Evolutionary conservation across 768 basidiomycete genomes (phyloP), one percentile per base, ranked within the genome.

Genomic region (Mycena indigotica): DNA sequence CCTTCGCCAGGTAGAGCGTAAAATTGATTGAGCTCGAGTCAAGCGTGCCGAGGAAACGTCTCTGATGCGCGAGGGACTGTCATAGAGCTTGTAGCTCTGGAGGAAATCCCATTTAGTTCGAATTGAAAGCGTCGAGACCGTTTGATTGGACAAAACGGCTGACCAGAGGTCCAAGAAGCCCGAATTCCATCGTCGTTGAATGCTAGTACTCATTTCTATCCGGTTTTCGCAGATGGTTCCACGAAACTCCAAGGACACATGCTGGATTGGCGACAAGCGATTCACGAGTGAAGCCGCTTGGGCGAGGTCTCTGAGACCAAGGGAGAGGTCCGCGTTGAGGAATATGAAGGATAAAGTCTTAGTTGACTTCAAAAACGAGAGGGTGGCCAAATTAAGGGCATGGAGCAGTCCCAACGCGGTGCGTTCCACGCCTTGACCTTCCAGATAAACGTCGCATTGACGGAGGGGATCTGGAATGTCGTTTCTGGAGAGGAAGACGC

Each of bases 91-190:
- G 52, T 53, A 53, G 46, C 28, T 28, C 40, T 53, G 52, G 2
- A 44, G 12, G 28, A 53, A 53, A 44, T 41, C 52, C 52, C 52
- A 41, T 26, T 40, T 41, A 10, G 52, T 44, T 2, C 52, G 52
- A 26, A 53, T 17, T 16, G 38, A 25, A 16, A 53, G 17, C 23
- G 38, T 25, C 3, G 40, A 23, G 38, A 44, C 52, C 16, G 52
- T 35, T 12, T 21, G 12, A n/a, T 44, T 53, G 17, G 21, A 13
- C 21, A 53, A 28, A 5, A 53, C 19, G 4, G 52, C 35, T 16
- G 45, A 29, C 52, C 52, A 53, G 2, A 53, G 38, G 13, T 53
- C 23, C 30, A 28, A 17, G 28, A 53, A 41, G 39, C 29, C 17
- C 5, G 40, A 5, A 19, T 53, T 44, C 52, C 52, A 53, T 21